Conservation (phyloP, 2,329 filamentous ascomycete species). For the Fusarium palustre region DNA sequence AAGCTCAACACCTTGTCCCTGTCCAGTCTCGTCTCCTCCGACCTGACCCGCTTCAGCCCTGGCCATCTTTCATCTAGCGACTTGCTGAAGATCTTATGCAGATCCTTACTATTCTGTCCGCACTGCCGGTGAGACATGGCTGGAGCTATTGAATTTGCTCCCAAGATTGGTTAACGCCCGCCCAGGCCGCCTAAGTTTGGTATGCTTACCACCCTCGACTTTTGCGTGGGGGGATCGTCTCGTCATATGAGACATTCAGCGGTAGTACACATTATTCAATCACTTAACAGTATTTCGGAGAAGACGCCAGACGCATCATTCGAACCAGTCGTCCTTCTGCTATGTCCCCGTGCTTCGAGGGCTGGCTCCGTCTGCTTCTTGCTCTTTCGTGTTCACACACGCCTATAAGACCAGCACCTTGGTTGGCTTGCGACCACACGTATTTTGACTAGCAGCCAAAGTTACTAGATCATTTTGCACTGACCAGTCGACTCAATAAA, state of each 20-base stretch:
- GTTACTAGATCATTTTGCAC: neutral
- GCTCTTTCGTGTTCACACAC: neutral
- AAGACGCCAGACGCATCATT: neutral
- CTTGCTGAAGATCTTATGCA: neutral
- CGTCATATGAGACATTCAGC: neutral
- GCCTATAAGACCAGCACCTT: neutral
- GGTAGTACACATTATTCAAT: neutral
- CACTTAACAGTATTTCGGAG: neutral
- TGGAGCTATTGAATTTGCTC: neutral
- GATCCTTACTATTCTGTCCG: neutral
- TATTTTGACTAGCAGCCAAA: neutral
- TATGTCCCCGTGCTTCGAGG: rapidly evolving
- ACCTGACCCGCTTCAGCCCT: neutral
- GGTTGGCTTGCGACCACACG: neutral
- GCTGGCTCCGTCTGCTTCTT: neutral
- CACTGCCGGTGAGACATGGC: neutral
- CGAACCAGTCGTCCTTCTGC: no score
- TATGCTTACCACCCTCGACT: neutral
- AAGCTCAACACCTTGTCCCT: neutral
- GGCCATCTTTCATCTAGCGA: neutral
- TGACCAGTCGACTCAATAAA: rapidly evolving
- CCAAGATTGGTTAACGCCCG: neutral
- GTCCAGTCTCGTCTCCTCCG: neutral
- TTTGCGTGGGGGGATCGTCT: neutral
- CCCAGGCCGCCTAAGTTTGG: neutral